A percentile compares a stretch with the other conserved stretches of the same genome.
These are phyloP conservation scores for Barnettozyma botsteinii DNA, from an alignment of 805 yeast genomes.

Conservation along the genomic window DNA sequence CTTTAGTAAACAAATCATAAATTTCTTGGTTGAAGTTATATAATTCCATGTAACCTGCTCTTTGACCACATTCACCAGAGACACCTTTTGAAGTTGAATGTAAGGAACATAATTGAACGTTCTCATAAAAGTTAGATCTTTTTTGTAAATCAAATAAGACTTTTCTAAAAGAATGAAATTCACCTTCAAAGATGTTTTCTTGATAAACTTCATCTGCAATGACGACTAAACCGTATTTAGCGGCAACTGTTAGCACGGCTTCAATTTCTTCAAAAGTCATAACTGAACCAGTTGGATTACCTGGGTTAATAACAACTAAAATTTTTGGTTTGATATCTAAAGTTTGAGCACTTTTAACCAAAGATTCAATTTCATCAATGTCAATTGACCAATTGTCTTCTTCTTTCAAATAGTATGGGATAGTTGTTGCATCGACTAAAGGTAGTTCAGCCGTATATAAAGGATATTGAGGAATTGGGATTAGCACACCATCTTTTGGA, in stretches of 20 bases:
- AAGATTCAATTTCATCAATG: conserved; percentile 52
- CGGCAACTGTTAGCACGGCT: conserved; percentile 72
- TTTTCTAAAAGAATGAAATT: conserved; percentile 80
- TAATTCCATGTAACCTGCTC: conserved; percentile 98
- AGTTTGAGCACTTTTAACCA: conserved; percentile 42
- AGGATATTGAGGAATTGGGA: conserved; percentile 98
- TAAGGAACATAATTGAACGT: conserved; percentile 84
- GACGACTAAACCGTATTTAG: conserved; percentile 75
- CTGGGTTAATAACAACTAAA: conserved; percentile 93
- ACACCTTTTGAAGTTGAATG: conserved; percentile 99
- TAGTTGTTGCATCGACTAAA: conserved; percentile 70
- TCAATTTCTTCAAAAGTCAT: conserved; percentile 59
- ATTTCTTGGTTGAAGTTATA: conserved; percentile 74
- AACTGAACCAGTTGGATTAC: conserved; percentile 96
- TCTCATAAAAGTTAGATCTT: conserved; percentile 47
- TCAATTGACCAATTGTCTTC: conserved; percentile 78
- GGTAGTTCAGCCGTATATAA: conserved; percentile 93
- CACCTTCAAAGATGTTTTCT: conserved; percentile 78
- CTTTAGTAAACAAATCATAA: conserved; percentile 64
- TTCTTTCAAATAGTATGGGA: conserved; percentile 87
- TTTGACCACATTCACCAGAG: conserved; percentile 97
- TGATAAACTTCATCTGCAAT: conserved; percentile 99
- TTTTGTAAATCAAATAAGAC: conserved; percentile 63
- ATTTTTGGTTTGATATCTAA: conserved; percentile 64
- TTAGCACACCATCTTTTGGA: conserved; percentile 64